A percentile compares a stretch with the other conserved stretches of the same genome.
Conservation (phyloP, 2,329 filamentous ascomycete genomes). For the Neocatenulostroma microsporum region DNA sequence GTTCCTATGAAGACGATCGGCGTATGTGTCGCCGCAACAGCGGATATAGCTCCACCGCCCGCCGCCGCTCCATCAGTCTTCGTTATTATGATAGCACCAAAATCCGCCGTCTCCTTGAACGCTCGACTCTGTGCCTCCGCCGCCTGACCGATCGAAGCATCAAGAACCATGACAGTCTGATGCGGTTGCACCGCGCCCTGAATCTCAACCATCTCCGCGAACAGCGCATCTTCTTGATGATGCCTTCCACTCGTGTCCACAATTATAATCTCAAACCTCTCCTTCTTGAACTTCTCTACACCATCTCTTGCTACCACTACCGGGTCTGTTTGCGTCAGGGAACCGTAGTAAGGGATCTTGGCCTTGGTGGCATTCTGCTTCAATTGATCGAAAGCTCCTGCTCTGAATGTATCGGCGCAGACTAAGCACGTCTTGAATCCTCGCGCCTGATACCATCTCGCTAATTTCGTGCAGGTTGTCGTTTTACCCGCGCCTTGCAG, state of each 20-base stretch:
- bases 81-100: constrained; percentile 97
- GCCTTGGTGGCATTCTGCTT: constrained; percentile 99
- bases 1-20: constrained; percentile 98
- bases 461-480: constrained; percentile 95
- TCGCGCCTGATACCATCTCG: constrained; percentile 84
- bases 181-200: constrained; percentile 83
- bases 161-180: constrained; percentile 97
- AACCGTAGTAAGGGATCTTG: constrained; percentile 98
- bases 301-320: constrained; percentile 89
- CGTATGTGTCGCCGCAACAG: constrained; percentile 90
- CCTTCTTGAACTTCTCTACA: constrained; percentile 98
- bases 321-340: constrained; percentile 90
- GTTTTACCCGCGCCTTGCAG: constrained; percentile 97
- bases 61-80: constrained; percentile 96
- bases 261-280: constrained; percentile 96
- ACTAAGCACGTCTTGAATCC: constrained; percentile 91
- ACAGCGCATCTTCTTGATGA: constrained; percentile 87
- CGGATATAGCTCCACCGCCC: constrained; percentile 94
- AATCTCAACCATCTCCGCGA: constrained; percentile 97
- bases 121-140: constrained; percentile 91
- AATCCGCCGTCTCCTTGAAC: constrained; percentile 95
- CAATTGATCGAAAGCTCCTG: constrained; percentile 94
- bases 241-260: constrained; percentile 95
- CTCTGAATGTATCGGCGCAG: constrained; percentile 96
- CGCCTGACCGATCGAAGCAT: constrained; percentile 92